Evolutionary conservation across 208 protist species (phyloP), one percentile per base, ranked within the genome.

Genomic region (Trypanosoma lewisi): DNA sequence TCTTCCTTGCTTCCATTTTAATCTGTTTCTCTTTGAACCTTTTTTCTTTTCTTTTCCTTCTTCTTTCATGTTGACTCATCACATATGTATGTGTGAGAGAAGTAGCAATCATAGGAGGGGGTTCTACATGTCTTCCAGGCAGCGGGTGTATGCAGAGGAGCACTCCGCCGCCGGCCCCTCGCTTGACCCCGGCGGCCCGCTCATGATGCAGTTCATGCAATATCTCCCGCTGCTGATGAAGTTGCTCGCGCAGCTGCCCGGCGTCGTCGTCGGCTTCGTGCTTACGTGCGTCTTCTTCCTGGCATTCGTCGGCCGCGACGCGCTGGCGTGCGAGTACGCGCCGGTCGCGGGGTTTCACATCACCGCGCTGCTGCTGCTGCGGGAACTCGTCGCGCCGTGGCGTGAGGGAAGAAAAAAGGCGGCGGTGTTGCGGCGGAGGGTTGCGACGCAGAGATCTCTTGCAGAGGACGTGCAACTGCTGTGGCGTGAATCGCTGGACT

Each of bases 311-410:
- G 79, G 87, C 8, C 41, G 50, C 1, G 52, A 54, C 6, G 56
- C 48, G 14, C 85, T 93, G 36, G 44, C 57, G 0, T 66, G 78
- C 23, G 71, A 58, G 12, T 63, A 83, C 21, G 77, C 73, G 17
- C 87, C 87, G 2, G 76, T 93, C 3, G 76, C 76, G 4, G 87
- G 87, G 3, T 91, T 87, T 50, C 84, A 93, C 60, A 66, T 93
- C 14, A 62, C 84, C 7, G 51, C 67, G 9, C 68, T 90, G 28
- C 73, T 88, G 23, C 44, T 87, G 6, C 51, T 90, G 47, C 68
- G 80, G 25, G 78, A 85, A 63, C 64, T 93, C 23, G 48, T 81
- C 5, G 55, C 58, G 52, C 77, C 76, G 37, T 87, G 70, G 68
- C 33, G 51, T 27, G 47, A 61, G 30, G 81, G 82, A 3, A 61